These are phyloP conservation scores for Lasiodiplodia citricola DNA, from an alignment of 2,329 filamentous ascomycete species.

Conservation along the genomic window DNA sequence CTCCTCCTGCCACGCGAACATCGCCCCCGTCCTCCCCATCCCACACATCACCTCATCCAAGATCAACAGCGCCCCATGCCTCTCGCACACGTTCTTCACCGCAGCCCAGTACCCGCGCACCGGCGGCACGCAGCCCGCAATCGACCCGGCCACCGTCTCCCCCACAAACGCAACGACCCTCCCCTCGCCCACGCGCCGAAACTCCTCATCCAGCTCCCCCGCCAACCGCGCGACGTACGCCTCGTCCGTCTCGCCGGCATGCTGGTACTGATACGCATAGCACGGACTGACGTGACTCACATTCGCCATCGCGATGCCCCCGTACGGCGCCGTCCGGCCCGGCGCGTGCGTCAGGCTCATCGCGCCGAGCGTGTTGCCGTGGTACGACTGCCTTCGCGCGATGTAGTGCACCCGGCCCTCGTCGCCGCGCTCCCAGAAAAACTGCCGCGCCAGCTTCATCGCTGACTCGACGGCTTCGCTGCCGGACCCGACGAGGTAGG, in stretches of 20 bases:
- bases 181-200: conserved; percentile 66
- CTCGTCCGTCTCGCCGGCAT: conserved; percentile 57
- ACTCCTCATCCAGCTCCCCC: conserved; percentile 70
- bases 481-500: conserved; percentile 65
- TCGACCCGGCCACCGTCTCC: conserved; percentile 73
- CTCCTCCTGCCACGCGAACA: conserved; percentile 68
- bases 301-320: conserved; percentile 59
- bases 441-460: conserved; percentile 71
- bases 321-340: conserved; percentile 65
- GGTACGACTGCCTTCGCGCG: conserved; percentile 68
- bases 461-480: conserved; percentile 72
- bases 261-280: conserved; percentile 66
- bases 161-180: conserved; percentile 75
- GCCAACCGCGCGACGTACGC: conserved; percentile 67
- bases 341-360: conserved; percentile 68
- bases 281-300: conserved; percentile 69
- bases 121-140: conserved; percentile 72
- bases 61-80: conserved; percentile 73
- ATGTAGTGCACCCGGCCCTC: conserved; percentile 66
- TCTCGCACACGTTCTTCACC: conserved; percentile 70
- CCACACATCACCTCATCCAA: conserved; percentile 81
- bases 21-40: conserved; percentile 62
- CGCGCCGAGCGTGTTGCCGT: conserved; percentile 72
- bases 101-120: conserved; percentile 72
- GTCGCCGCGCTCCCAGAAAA: conserved; percentile 64